phyloP scores from a whole-genome alignment of 768 basidiomycete species.

The Cystobasidiopsis lactophilus region DNA sequence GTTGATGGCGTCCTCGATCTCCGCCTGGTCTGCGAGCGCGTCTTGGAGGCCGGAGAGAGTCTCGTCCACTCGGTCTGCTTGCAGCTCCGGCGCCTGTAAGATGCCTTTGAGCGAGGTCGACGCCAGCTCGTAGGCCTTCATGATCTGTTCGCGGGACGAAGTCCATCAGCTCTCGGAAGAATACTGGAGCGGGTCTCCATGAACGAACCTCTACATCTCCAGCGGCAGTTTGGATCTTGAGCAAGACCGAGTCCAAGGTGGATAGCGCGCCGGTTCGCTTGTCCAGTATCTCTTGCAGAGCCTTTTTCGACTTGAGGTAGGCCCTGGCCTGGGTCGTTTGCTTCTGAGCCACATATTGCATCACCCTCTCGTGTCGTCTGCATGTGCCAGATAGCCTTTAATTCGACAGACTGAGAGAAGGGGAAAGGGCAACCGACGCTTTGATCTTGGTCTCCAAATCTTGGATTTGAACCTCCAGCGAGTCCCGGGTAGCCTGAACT shows the following conservation, averaged over 20 bases:
- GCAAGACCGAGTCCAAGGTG: slow-evolving; percentile 50
- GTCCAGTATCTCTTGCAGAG: slow-evolving; percentile 48
- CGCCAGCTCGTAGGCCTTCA: slow-evolving; percentile 66
- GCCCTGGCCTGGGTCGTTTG: slow-evolving; percentile 53
- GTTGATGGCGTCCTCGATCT: slow-evolving; percentile 56
- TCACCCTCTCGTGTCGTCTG: slow-evolving; percentile 48
- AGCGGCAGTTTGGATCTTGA: slow-evolving; percentile 69
- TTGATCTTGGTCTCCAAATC: slow-evolving; percentile 31
- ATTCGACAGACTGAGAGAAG: too few relatives aligned
- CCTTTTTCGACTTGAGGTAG: slow-evolving; percentile 59
- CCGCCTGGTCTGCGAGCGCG: slow-evolving; percentile 56
- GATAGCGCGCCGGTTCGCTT: slow-evolving; percentile 54
- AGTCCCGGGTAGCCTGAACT: slow-evolving; percentile 45
- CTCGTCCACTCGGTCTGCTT: slow-evolving; percentile 52
- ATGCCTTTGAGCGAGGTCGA: slow-evolving; percentile 52
- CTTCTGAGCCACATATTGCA: slow-evolving; percentile 41
- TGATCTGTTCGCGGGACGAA: slow-evolving; percentile 35
- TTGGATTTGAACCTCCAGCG: slow-evolving; percentile 46
- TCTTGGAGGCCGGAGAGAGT: slow-evolving; percentile 75
- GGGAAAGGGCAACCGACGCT: background rate
- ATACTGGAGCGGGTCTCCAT: slow-evolving; percentile 2
- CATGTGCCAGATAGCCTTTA: too few relatives aligned
- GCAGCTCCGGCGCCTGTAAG: slow-evolving; percentile 56
- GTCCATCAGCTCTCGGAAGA: background rate
- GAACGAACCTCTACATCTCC: slow-evolving; percentile 62